A percentile compares a stretch with the other conserved stretches of the same genome.
phyloP scores from a whole-genome alignment of 371 early-diverging fungal genomes.

The Amoeboaphelidium protococcarum region DNA sequence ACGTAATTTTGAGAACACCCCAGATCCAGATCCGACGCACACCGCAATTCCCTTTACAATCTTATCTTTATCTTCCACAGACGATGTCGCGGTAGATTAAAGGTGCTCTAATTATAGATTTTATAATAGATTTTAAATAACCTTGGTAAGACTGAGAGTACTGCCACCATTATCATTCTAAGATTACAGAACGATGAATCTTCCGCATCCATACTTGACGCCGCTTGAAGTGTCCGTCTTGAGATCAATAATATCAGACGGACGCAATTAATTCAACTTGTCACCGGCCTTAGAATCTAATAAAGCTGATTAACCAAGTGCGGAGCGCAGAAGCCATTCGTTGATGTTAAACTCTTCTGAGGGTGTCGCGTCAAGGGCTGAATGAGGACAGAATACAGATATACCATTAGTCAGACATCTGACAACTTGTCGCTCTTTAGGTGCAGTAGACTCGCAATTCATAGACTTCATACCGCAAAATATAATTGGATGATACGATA shows the following conservation, averaged over 20 bases:
- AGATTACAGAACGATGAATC: not conserved
- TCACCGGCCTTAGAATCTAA: too few relatives aligned
- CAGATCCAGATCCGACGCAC: slow-evolving; percentile 67
- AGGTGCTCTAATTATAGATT: not conserved
- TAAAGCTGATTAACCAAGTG: too few relatives aligned
- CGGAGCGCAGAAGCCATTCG: too few relatives aligned
- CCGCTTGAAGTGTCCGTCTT: not conserved
- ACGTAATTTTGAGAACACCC: slow-evolving; percentile 23
- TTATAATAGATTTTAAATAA: not conserved
- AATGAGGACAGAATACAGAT: slow-evolving; percentile 89
- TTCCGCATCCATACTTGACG: not conserved
- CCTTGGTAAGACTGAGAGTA: not conserved
- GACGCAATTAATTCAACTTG: slow-evolving; percentile 23
- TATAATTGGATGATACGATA: slow-evolving; percentile 89
- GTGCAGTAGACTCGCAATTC: slow-evolving; percentile 30
- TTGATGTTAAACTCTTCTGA: too few relatives aligned
- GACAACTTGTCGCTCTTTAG: slow-evolving; percentile 51
- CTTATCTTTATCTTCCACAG: too few relatives aligned
- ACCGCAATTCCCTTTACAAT: slow-evolving; percentile 49
- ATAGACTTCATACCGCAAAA: slow-evolving; percentile 66
- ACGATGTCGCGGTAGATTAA: not conserved
- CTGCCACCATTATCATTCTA: not conserved
- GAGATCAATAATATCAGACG: not conserved
- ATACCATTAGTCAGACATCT: slow-evolving; percentile 57
- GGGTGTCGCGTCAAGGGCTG: slow-evolving; percentile 60